These are phyloP conservation scores for Rhododendron ovatum DNA, from an alignment of 148 eudicot genomes.

Conservation along the genomic window DNA sequence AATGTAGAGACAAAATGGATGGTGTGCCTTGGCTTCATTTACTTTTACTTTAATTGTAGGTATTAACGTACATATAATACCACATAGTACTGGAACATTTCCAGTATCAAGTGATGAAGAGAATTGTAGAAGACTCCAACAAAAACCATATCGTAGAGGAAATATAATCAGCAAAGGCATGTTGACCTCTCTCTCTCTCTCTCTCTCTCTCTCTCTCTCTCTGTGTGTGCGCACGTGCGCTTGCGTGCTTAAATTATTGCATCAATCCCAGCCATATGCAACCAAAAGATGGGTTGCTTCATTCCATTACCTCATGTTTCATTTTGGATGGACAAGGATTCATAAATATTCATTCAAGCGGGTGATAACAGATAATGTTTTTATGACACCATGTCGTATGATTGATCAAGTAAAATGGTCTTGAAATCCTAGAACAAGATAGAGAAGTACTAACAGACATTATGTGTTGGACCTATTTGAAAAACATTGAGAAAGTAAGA, in stretches of 20 bases:
- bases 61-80: not conserved
- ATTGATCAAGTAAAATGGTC: not conserved
- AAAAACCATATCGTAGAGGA: not conserved
- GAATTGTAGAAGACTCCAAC: not conserved
- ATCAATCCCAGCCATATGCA: not conserved
- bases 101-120: not conserved
- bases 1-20: not conserved
- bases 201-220: not conserved
- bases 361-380: not conserved
- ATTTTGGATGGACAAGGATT: not conserved
- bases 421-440: not conserved
- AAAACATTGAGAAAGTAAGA: not conserved
- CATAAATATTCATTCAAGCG: not conserved
- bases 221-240: no score
- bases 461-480: not conserved
- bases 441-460: no score
- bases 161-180: not conserved
- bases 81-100: not conserved
- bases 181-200: not conserved
- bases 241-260: not conserved
- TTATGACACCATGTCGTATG: not conserved
- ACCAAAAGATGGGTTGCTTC: not conserved
- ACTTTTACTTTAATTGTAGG: not conserved
- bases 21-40: not conserved
- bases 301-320: not conserved